Evolutionary conservation across 1,284 basidiomycete species (phyloP).

Genomic region (Hypsizygus ulmarius): DNA sequence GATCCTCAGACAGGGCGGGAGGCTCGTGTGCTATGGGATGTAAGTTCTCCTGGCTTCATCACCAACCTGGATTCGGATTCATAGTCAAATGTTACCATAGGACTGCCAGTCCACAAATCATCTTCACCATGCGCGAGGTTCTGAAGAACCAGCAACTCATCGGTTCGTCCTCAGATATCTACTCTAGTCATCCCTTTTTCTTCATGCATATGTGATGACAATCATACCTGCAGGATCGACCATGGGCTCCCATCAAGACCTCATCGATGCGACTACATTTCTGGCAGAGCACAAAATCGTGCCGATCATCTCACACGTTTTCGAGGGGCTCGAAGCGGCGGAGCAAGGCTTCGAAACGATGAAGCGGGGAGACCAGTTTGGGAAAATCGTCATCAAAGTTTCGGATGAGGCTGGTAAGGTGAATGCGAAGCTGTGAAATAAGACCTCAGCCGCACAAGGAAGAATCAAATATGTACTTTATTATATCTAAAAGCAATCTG

Average conservation of each 20-base stretch:
- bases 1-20: slow-evolving; percentile 68
- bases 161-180: slow-evolving; percentile 42
- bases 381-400: slow-evolving; percentile 68
- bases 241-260: slow-evolving; percentile 82
- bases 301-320: slow-evolving; percentile 72
- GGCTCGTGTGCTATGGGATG: slow-evolving; percentile 79
- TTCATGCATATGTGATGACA: slow-evolving; percentile 7
- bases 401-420: not conserved
- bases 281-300: slow-evolving; percentile 64
- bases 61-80: slow-evolving; percentile 1
- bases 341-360: slow-evolving; percentile 73
- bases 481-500: too few relatives aligned
- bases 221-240: slow-evolving; percentile 57
- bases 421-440: slow-evolving; percentile 6
- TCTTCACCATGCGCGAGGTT: slow-evolving; percentile 81
- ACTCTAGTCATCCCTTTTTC: not conserved
- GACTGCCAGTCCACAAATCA: slow-evolving; percentile 63
- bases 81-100: slow-evolving; percentile 36
- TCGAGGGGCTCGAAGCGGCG: slow-evolving; percentile 66
- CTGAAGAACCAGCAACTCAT: slow-evolving; percentile 73
- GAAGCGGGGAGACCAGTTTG: slow-evolving; percentile 64
- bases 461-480: not conserved
- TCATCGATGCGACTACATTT: slow-evolving; percentile 71
- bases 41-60: slow-evolving; percentile 32
- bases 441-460: not conserved